A percentile compares a stretch with the other conserved stretches of the same genome.
Evolutionary conservation across 495 filamentous ascomycete species (phyloP).

Genomic region (Aspergillus nanangensis): DNA sequence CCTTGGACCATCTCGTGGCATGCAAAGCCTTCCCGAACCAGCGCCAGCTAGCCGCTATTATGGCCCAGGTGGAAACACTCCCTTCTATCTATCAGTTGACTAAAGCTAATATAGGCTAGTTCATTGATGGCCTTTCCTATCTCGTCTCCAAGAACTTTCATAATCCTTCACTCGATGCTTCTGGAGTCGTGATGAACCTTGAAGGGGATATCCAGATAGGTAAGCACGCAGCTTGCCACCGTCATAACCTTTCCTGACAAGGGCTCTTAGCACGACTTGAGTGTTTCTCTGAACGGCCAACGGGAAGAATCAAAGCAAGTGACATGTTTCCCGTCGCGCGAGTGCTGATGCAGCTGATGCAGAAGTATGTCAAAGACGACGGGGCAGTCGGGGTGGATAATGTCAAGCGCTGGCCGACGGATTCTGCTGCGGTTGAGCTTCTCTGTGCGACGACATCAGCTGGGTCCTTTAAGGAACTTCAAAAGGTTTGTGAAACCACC

Average conservation of each 20-base stretch:
- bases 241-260: conserved; percentile 1
- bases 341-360: conserved; percentile 26
- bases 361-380: conserved; percentile 29
- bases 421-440: conserved; percentile 3
- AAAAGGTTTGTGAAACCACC: conserved; percentile 1
- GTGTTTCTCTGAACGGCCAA: conserved; percentile 2
- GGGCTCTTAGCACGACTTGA: conserved; percentile 5
- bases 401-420: conserved; percentile 2
- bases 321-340: conserved; percentile 10
- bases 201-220: conserved; percentile 9
- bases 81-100: too few species aligned
- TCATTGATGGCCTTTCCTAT: conserved; percentile 16
- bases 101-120: conserved; percentile 1
- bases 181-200: too few species aligned
- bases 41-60: conserved; percentile 21
- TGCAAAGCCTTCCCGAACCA: conserved; percentile 16
- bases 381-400: conserved; percentile 23
- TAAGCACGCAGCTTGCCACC: conserved; percentile 12
- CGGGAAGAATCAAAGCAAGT: conserved; percentile 9
- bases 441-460: conserved; percentile 1
- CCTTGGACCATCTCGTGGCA: conserved; percentile 16
- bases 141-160: conserved; percentile 13
- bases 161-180: conserved; percentile 18
- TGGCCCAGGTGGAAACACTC: conserved; percentile 18
- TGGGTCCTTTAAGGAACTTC: background rate